Base-by-base conservation (phyloP, 768 basidiomycete genomes). In the Auricularia sp. region DNA sequence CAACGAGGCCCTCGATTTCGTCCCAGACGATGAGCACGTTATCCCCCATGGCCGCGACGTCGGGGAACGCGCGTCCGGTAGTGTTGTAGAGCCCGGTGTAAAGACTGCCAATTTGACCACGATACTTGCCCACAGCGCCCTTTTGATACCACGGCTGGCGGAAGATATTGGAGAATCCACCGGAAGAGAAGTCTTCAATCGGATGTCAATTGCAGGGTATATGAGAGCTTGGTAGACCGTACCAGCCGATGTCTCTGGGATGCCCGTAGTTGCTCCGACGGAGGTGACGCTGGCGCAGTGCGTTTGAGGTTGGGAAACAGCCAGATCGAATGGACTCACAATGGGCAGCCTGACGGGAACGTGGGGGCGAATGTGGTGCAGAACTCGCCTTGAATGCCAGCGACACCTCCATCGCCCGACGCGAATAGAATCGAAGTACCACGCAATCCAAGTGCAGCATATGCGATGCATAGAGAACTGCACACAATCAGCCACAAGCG, bases 81-180 rank as follows among this genome's bases (percentile, higher is more conserved):
- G 54, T 62, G n/a, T 75, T 77, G 51, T 54, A 51, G 42, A 36
- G 21, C 11, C 47, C 75, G 79, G 80, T 39, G 61, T 61, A 12
- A 63, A 61, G 58, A 54, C 59, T 65, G 33, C 65, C 61, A 59
- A 66, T 42, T 42, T 14, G 42, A 21, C 58, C 62, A 34, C 62
- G 60, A 54, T 43, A 64, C 36, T 33, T 61, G 21, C 60, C 47
- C 33, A 71, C 70, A n/a, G 67, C 68, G 47, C 66, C 54, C 36
- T 63, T 53, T 60, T 73, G 72, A 66, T 72, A 73, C 58, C 63
- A 54, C 4, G 72, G 72, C 23, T 43, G 64, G 34, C 64, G 43
- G 66, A 71, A 74, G 68, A 68, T 67, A 65, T 72, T 72, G 21
- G 73, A 74, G 69, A 74, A 74, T 1, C 73, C 73, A 16, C 73